These are phyloP conservation scores for Boletus coccyginus DNA, from an alignment of 768 basidiomycete species.

Conservation along the genomic window DNA sequence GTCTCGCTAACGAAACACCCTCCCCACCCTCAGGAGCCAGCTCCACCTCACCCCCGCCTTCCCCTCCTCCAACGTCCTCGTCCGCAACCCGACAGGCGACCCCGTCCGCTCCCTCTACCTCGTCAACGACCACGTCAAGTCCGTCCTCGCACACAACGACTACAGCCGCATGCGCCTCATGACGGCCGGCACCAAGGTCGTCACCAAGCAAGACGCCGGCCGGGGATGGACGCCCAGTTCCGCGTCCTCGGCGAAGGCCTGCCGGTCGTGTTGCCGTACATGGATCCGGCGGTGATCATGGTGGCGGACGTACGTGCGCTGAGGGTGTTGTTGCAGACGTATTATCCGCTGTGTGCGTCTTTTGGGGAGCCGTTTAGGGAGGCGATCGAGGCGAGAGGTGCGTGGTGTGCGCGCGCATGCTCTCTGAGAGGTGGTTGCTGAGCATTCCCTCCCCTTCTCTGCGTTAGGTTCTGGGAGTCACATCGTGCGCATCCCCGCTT, in stretches of 20 bases:
- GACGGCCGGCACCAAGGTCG: slow-evolving; percentile 91
- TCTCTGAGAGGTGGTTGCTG: background rate
- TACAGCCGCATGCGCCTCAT: slow-evolving; percentile 83
- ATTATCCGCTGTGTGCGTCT: slow-evolving; percentile 62
- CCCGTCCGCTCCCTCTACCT: slow-evolving; percentile 83
- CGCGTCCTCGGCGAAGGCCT: slow-evolving; percentile 84
- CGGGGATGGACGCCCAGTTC: slow-evolving; percentile 56
- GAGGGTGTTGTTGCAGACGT: slow-evolving; percentile 65
- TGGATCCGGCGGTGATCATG: slow-evolving; percentile 63
- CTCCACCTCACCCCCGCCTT: slow-evolving; percentile 70
- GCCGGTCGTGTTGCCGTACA: slow-evolving; percentile 77
- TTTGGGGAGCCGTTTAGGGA: slow-evolving; percentile 61
- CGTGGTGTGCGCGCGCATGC: too few relatives aligned
- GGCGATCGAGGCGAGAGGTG: slow-evolving; percentile 36
- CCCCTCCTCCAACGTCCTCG: slow-evolving; percentile 74
- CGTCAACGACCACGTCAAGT: slow-evolving; percentile 79
- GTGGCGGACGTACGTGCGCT: slow-evolving; percentile 54
- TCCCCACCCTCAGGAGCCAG: slow-evolving; percentile 50
- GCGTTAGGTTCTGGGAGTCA: slow-evolving; percentile 67
- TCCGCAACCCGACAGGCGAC: slow-evolving; percentile 77
- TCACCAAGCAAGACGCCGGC: slow-evolving; percentile 83
- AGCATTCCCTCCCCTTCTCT: background rate
- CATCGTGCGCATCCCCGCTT: slow-evolving; percentile 65
- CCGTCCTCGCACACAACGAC: slow-evolving; percentile 77
- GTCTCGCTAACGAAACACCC: background rate